Evolutionary conservation across 2,329 filamentous ascomycete genomes (phyloP).

Genomic region (Talaromyces islandicus): DNA sequence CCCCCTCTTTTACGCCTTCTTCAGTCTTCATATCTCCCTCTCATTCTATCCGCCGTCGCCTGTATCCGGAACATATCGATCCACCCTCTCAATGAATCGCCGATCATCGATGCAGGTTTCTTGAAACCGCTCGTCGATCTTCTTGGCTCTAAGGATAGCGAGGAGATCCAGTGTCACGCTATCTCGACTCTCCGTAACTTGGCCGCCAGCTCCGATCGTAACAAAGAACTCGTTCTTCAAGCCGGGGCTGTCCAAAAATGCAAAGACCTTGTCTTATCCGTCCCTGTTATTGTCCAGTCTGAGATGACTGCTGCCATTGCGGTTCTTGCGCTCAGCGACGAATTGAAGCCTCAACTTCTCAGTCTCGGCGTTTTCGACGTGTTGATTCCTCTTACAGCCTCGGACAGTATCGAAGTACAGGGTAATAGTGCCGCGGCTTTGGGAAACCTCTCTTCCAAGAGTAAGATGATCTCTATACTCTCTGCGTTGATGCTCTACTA

Average conservation of each 20-base stretch:
- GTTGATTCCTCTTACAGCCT: constrained; percentile 89
- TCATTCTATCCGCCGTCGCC: constrained; percentile 93
- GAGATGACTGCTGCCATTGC: constrained; percentile 99
- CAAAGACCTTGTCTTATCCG: constrained; percentile 90
- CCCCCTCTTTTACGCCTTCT: constrained; percentile 80
- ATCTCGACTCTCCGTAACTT: constrained; percentile 95
- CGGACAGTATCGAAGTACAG: constrained; percentile 94
- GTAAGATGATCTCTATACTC: constrained; percentile 40
- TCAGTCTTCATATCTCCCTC: constrained; percentile 89
- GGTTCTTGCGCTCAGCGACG: constrained; percentile 89
- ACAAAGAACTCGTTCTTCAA: constrained; percentile 95
- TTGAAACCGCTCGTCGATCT: constrained; percentile 89
- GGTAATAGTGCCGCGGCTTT: constrained; percentile 95
- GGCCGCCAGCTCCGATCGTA: constrained; percentile 91
- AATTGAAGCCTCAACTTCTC: constrained; percentile 85
- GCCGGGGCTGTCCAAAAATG: constrained; percentile 97
- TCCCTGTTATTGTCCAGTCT: constrained; percentile 89
- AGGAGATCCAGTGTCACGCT: constrained; percentile 97
- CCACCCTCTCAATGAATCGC: constrained; percentile 93
- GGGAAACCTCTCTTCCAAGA: constrained; percentile 94
- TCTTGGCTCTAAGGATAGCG: constrained; percentile 90
- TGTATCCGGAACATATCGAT: constrained; percentile 99
- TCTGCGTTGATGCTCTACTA: constrained; percentile 11
- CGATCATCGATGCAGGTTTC: constrained; percentile 97
- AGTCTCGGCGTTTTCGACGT: constrained; percentile 94